These are phyloP conservation scores for Extremus antarcticus DNA, from an alignment of 495 filamentous ascomycete species.

Conservation along the genomic window DNA sequence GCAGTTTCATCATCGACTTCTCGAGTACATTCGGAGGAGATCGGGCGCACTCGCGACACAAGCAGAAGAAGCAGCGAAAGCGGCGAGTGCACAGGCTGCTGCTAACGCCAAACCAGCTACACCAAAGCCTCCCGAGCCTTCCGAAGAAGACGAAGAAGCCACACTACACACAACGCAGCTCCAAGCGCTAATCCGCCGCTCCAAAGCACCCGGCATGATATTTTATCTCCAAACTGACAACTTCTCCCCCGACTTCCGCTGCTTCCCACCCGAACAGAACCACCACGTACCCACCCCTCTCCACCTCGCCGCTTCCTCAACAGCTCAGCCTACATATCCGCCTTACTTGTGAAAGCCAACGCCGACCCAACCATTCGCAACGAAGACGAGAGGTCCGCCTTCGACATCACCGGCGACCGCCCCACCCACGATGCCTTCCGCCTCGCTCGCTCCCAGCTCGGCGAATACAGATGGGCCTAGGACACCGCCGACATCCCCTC, in stretches of 20 bases:
- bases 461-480: conserved; percentile 74
- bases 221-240: conserved; percentile 68
- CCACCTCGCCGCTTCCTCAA: conserved; percentile 76
- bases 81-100: conserved; percentile 17
- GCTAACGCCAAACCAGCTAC: conserved; percentile 28
- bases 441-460: conserved; percentile 69
- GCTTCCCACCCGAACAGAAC: conserved; percentile 63
- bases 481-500: conserved; percentile 57
- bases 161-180: conserved; percentile 76
- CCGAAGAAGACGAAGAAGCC: conserved; percentile 72
- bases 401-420: conserved; percentile 79
- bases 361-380: conserved; percentile 65
- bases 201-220: conserved; percentile 76
- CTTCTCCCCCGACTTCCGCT: conserved; percentile 56
- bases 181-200: conserved; percentile 76
- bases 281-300: conserved; percentile 78
- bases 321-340: conserved; percentile 57
- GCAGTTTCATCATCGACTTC: too few relatives aligned
- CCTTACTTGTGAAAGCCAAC: conserved; percentile 62
- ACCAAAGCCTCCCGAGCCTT: conserved; percentile 44
- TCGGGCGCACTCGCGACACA: conserved; percentile 10
- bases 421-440: conserved; percentile 86
- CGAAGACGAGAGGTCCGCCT: conserved; percentile 59
- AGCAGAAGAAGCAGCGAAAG: conserved; percentile 20
- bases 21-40: too few relatives aligned